A percentile compares a stretch with the other conserved stretches of the same genome.
These are phyloP conservation scores for Paulownia fortunei DNA, from an alignment of 257 asterid genomes.

Conservation along the genomic window DNA sequence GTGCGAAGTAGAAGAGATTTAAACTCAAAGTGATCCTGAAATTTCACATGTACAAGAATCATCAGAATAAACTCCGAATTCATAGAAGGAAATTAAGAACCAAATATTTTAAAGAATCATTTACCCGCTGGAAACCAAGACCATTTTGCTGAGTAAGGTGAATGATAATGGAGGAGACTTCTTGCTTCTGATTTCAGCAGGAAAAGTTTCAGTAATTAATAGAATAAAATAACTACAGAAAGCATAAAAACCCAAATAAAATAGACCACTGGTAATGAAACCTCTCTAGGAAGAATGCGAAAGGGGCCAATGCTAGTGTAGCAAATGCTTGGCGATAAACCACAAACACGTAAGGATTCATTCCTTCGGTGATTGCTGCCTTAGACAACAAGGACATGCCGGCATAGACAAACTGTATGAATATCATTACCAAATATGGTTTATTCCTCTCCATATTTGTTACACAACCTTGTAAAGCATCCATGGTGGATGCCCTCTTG, in stretches of 20 bases:
- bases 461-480: background rate
- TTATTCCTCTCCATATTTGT: background rate
- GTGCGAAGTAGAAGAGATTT: constrained; percentile 42
- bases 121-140: constrained; percentile 20
- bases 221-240: background rate
- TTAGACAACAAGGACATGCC: constrained; percentile 51
- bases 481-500: background rate
- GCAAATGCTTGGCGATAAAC: constrained; percentile 51
- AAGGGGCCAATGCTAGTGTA: constrained; percentile 42
- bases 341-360: constrained; percentile 49
- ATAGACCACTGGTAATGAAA: background rate
- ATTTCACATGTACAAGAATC: background rate
- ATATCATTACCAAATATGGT: constrained; percentile 23
- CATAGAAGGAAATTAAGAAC: background rate
- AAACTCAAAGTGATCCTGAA: constrained; percentile 47
- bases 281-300: constrained; percentile 47
- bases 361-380: constrained; percentile 46
- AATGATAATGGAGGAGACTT: constrained; percentile 26
- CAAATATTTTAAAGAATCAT: background rate
- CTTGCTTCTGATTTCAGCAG: constrained; percentile 9
- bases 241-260: background rate
- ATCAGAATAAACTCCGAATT: background rate
- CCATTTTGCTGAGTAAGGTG: constrained; percentile 14
- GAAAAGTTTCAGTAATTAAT: background rate
- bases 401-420: constrained; percentile 30